Percentiles rank a stretch among this genome's conserved stretches.
phyloP scores from a whole-genome alignment of 2,329 filamentous ascomycete species.

The Verticillium klebahnii region DNA sequence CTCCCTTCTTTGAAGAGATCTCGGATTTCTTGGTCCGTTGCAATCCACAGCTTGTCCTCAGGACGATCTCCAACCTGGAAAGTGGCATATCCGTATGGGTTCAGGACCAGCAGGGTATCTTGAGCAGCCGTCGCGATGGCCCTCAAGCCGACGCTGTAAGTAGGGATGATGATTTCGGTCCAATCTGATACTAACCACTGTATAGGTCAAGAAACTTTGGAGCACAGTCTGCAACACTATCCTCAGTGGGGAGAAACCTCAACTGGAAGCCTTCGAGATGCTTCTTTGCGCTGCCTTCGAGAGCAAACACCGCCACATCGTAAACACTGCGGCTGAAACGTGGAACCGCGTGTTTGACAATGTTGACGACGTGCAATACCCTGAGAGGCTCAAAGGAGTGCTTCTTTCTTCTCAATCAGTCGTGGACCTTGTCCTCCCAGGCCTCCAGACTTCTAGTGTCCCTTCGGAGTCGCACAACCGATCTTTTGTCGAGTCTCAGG shows the following conservation, averaged over 20 bases:
- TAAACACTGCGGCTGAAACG: constrained; percentile 40
- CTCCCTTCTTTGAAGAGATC: constrained; percentile 49
- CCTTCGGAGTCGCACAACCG: constrained; percentile 33
- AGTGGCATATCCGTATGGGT: constrained; percentile 60
- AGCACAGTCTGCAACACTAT: constrained; percentile 38
- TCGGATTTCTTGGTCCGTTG: constrained; percentile 47
- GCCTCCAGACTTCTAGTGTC: constrained; percentile 31
- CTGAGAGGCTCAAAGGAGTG: constrained; percentile 56
- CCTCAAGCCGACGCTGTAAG: constrained; percentile 40
- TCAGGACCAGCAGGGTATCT: constrained; percentile 44
- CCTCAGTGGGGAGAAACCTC: constrained; percentile 26
- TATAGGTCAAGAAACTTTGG: constrained; percentile 47
- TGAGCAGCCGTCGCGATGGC: constrained; percentile 35
- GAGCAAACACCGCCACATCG: constrained; percentile 53
- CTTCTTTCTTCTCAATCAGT: constrained; percentile 57
- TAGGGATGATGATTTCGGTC: constrained; percentile 5
- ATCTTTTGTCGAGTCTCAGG: constrained; percentile 44
- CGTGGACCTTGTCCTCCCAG: constrained; percentile 41
- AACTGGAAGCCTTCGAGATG: constrained; percentile 49
- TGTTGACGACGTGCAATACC: constrained; percentile 57
- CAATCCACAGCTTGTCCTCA: constrained; percentile 44
- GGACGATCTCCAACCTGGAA: constrained; percentile 57
- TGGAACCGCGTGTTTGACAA: constrained; percentile 71
- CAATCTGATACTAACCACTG: background rate
- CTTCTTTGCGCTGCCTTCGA: constrained; percentile 52